Conservation (phyloP, 2,329 filamentous ascomycete genomes). For the Rhinocladiella mackenziei region DNA sequence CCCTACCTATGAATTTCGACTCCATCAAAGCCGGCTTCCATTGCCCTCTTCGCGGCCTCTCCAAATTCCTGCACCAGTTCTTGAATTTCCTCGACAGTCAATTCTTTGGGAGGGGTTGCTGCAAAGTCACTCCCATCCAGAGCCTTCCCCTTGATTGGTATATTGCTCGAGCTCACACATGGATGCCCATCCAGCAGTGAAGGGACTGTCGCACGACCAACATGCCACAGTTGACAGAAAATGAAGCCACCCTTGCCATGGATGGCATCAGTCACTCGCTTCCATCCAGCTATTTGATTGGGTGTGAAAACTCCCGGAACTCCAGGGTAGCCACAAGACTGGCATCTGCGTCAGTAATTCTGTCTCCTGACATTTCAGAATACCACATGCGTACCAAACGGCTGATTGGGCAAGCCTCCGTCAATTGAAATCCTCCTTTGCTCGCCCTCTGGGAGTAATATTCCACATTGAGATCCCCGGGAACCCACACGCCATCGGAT, state of each 20-base stretch:
- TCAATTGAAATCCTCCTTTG: slow-evolving; percentile 35
- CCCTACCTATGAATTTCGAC: slow-evolving; percentile 42
- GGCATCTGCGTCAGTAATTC: slow-evolving; percentile 34
- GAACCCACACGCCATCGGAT: slow-evolving; percentile 33
- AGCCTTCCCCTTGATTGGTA: slow-evolving; percentile 39
- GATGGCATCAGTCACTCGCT: slow-evolving; percentile 49
- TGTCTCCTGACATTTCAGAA: slow-evolving; percentile 20
- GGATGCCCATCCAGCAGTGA: slow-evolving; percentile 37
- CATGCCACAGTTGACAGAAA: slow-evolving; percentile 38
- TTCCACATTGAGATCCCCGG: slow-evolving; percentile 37
- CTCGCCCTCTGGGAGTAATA: slow-evolving; percentile 39
- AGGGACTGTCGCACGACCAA: slow-evolving; percentile 39
- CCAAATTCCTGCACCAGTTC: slow-evolving; percentile 38
- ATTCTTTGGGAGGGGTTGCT: slow-evolving; percentile 31
- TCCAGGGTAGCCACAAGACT: slow-evolving; percentile 32
- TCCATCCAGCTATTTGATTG: slow-evolving; percentile 50
- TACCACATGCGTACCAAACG: slow-evolving; percentile 24
- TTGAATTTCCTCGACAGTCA: slow-evolving; percentile 42
- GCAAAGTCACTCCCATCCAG: slow-evolving; percentile 36
- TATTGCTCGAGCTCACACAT: slow-evolving; percentile 31
- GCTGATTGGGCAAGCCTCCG: slow-evolving; percentile 36
- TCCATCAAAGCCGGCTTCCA: slow-evolving; percentile 54
- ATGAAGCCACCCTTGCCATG: slow-evolving; percentile 51
- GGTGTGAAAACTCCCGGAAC: slow-evolving; percentile 26
- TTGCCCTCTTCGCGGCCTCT: slow-evolving; percentile 46